Conservation (phyloP, 805 yeast species). For the Ogataea naganishii region DNA sequence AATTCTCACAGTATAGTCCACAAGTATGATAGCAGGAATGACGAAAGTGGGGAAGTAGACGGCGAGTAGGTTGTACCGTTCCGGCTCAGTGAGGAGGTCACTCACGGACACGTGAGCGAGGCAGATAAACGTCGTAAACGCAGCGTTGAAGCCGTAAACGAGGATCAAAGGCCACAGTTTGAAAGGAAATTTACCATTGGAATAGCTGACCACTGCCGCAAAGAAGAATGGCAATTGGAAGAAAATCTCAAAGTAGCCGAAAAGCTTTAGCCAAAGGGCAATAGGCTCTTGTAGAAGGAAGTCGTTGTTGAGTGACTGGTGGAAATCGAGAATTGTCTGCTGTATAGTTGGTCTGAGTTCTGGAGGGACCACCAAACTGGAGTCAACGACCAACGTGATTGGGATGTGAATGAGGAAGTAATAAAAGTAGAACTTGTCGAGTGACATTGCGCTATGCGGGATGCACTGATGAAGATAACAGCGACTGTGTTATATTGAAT, state of each 20-base stretch:
- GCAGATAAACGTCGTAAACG: constrained; percentile 72
- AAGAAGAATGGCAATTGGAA: constrained; percentile 78
- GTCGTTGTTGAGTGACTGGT: constrained; percentile 61
- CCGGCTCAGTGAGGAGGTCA: constrained; percentile 34
- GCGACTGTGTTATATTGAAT: too few species aligned
- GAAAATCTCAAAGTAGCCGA: constrained; percentile 63
- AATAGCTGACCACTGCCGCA: constrained; percentile 27
- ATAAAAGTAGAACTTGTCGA: constrained; percentile 17
- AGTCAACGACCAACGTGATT: constrained; percentile 68
- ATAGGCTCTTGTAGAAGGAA: constrained; percentile 37
- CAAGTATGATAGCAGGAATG: constrained; percentile 50
- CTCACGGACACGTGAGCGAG: constrained; percentile 36
- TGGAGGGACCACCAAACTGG: constrained; percentile 58
- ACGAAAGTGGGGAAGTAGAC: constrained; percentile 66
- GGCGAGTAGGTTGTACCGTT: constrained; percentile 33
- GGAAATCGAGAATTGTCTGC: constrained; percentile 42
- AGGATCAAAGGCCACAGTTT: constrained; percentile 25
- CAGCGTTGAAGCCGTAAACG: constrained; percentile 77
- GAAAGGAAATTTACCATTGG: constrained; percentile 13
- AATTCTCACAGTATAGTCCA: constrained; percentile 30
- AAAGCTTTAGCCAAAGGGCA: constrained; percentile 67
- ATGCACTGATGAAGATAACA: too few species aligned
- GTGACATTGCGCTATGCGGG: constrained; percentile 1
- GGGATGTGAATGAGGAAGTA: constrained; percentile 56
- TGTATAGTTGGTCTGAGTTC: constrained; percentile 41